phyloP scores from a whole-genome alignment of 2,329 filamentous ascomycete genomes.

The Sporothrix protearum region DNA sequence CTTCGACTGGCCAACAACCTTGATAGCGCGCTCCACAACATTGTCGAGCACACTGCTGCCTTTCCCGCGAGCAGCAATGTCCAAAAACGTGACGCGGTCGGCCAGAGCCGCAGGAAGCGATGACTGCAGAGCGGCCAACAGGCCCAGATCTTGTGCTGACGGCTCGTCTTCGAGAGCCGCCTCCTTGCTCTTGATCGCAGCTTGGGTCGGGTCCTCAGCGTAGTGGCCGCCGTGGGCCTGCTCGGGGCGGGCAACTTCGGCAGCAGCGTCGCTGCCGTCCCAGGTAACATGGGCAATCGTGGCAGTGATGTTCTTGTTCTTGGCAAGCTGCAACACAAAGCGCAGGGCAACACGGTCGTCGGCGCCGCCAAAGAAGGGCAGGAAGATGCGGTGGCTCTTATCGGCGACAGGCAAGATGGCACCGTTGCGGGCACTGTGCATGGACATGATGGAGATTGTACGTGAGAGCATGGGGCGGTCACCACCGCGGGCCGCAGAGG shows the following conservation, averaged over 20 bases:
- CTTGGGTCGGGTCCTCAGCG: constrained; percentile 18
- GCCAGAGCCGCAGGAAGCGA: constrained; percentile 36
- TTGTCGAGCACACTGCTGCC: constrained; percentile 42
- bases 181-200: constrained; percentile 22
- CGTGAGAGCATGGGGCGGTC: constrained; percentile 44
- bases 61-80: constrained; percentile 41
- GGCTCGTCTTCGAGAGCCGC: constrained; percentile 31
- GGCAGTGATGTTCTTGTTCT: constrained; percentile 73
- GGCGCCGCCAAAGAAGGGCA: constrained; percentile 78
- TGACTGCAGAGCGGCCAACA: constrained; percentile 38
- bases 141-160: constrained; percentile 37
- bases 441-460: constrained; percentile 54
- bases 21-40: constrained; percentile 52
- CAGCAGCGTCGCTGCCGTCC: constrained; percentile 12
- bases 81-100: constrained; percentile 46
- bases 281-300: constrained; percentile 63
- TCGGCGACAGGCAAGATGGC: constrained; percentile 57
- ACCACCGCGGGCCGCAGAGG: constrained; percentile 29
- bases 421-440: constrained; percentile 57
- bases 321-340: constrained; percentile 78
- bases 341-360: constrained; percentile 79
- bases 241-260: constrained; percentile 22
- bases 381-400: constrained; percentile 76
- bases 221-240: not conserved
- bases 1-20: constrained; percentile 56